A percentile compares a stretch with the other conserved stretches of the same genome.
These are phyloP conservation scores for Beauveria medogensis DNA, from an alignment of 2,329 filamentous ascomycete genomes.

Conservation along the genomic window DNA sequence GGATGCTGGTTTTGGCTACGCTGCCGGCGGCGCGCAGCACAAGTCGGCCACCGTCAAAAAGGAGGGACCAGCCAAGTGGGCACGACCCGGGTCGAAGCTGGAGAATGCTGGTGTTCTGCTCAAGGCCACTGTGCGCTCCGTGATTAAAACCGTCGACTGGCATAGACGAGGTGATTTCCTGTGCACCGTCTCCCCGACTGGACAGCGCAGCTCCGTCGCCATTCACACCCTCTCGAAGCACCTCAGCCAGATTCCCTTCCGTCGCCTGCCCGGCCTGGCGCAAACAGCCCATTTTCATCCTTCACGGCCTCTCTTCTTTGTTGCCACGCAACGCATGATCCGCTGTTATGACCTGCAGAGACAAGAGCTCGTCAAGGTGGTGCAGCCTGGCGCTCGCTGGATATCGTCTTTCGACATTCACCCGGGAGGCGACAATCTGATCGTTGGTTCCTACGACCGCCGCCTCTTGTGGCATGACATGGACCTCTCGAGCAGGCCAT, in stretches of 20 bases:
- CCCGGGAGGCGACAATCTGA: conserved; percentile 84
- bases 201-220: conserved; percentile 71
- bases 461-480: conserved; percentile 94
- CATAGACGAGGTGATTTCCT: conserved; percentile 93
- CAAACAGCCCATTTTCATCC: conserved; percentile 95
- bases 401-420: conserved; percentile 93
- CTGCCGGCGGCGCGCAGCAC: conserved; percentile 55
- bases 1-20: conserved; percentile 89
- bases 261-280: conserved; percentile 61
- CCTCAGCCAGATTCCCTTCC: conserved; percentile 90
- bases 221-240: conserved; percentile 96
- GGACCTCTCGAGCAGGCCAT: conserved; percentile 80
- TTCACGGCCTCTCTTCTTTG: conserved; percentile 84
- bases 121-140: conserved; percentile 69
- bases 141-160: conserved; percentile 85
- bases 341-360: conserved; percentile 88
- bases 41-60: conserved; percentile 54
- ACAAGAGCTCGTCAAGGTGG: conserved; percentile 84
- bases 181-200: conserved; percentile 77
- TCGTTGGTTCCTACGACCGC: conserved; percentile 91
- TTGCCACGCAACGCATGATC: conserved; percentile 89
- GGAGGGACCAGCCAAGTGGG: conserved; percentile 73
- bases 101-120: conserved; percentile 73
- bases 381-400: conserved; percentile 88
- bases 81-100: conserved; percentile 64